Base-by-base conservation (phyloP, 148 eudicot species). In the Rhododendron williamsianum region DNA sequence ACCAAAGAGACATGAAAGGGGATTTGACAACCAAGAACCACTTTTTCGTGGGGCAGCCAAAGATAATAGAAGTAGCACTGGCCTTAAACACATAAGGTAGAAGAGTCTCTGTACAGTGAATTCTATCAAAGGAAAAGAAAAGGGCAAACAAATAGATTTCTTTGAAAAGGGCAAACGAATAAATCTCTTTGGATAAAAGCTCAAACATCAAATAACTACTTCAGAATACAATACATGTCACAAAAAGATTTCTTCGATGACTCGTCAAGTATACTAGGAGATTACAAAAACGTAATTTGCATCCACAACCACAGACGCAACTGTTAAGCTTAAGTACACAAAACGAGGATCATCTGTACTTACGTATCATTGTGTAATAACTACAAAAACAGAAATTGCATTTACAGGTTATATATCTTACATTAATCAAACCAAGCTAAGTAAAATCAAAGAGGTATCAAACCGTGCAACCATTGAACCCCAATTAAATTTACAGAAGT, bases 101-200 rank as follows among this genome's bases (percentile, higher is more conserved):
- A 78, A 46, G 52, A 41, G 80, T 38, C 12, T 41, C 43, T 13
- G 69, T 84, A 73, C 86, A 81, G 78, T 65, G 69, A 11, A 54
- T 30, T 46, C 18, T 16, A 10, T 15, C 23, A 81, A 81, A 21
- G n/a, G 4, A 56, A 81, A 19, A 18, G 5, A 54, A 51, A 27
- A 30, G 65, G 4, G 6, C 12, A 52, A 35, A 19, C 7, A 5
- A 51, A 18, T 10, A 76, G n/a, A 35, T 81, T 54, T 35, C 45
- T 81, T 54, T 33, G 18, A 9, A 33, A 51, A 8, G n/a, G 72
- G 72, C 30, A 65, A 65, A 65, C 33, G 10, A 25, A 65, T 9
- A 65, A 65, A 81, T 33, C 36, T 54, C 46, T 81, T 35, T 3
- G 23, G 23, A 56, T 2, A 35, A 30, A 51, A 80, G 65, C 12